Percentiles rank a stretch among this genome's conserved stretches.
Conservation (phyloP, 225 moss, liverwort and hornwort species). For the Antitrichia curtipendula region DNA sequence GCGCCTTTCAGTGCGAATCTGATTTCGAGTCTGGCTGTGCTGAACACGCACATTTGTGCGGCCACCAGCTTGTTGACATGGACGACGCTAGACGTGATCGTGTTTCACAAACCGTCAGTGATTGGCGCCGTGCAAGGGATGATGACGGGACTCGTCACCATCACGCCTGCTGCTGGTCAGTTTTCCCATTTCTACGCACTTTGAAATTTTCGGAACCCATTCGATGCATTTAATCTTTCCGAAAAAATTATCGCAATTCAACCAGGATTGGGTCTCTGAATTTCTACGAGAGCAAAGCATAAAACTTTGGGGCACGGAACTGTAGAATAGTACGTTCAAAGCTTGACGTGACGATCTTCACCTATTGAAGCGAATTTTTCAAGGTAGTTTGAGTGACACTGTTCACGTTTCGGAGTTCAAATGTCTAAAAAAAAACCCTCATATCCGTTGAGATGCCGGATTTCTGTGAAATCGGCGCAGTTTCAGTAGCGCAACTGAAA, state of each 20-base stretch:
- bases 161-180: slow-evolving; percentile 41
- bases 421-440: neutral
- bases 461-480: neutral
- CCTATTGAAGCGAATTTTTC: neutral
- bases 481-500: neutral
- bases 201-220: neutral
- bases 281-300: neutral
- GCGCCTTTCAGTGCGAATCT: slow-evolving; percentile 25
- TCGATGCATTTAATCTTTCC: neutral
- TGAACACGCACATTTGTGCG: slow-evolving; percentile 43
- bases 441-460: no score
- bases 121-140: slow-evolving; percentile 50
- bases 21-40: slow-evolving; percentile 14
- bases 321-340: neutral
- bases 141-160: slow-evolving; percentile 46
- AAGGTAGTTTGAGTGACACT: neutral
- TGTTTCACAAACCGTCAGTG: slow-evolving; percentile 29
- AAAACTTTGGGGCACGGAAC: no score
- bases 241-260: neutral
- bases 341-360: neutral
- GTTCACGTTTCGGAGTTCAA: no score
- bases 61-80: slow-evolving; percentile 36
- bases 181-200: neutral
- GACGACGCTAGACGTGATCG: slow-evolving; percentile 34
- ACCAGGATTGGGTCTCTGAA: neutral